Evolutionary conservation across 2,329 filamentous ascomycete genomes (phyloP), one percentile per base, ranked within the genome.

Genomic region (Aspergillus unguis): DNA sequence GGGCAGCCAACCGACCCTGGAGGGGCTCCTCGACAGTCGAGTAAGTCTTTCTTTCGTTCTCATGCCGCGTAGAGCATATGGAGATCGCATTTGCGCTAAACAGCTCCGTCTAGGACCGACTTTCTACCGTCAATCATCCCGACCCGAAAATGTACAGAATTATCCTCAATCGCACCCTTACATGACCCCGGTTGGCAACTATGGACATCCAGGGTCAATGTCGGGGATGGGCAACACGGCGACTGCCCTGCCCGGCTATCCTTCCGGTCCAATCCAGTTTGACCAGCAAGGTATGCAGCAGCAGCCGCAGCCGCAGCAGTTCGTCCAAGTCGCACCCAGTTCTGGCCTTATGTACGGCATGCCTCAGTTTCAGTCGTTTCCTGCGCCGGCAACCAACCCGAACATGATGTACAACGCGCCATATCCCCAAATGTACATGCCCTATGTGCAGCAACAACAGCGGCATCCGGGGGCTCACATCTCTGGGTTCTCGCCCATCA

Each of bases 291-390:
- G 58, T 35, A 58, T 65, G 36, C 57, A 64, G 10, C 57, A 64
- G 8, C 65, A 65, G n/a, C 37, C 17, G 36, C 63, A 43, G 33
- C 33, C 11, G 11, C 33, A 36, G n/a, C 37, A 64, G 38, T 70
- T 65, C 27, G 41, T 64, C 11, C 46, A 60, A 8, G 40, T 58
- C 2, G 41, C 53, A 28, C 62, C 65, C 31, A 50, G 58, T 5
- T 65, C 66, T 35, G 65, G 64, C 5, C 50, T 65, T 25, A 49
- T 69, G 28, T 71, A 71, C 50, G 60, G 65, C 23, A 57, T 70
- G 37, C 63, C 61, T 17, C 58, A 65, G 10, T 55, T 65, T 48
- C 54, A 60, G n/a, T 60, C 59, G 31, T 69, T 61, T 50, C 46
- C 55, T 25, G 59, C 60, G 6, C 33, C 50, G 5, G 6, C 51